These are phyloP conservation scores for Chytridium lagenaria DNA, from an alignment of 371 early-diverging fungal genomes.

Conservation along the genomic window DNA sequence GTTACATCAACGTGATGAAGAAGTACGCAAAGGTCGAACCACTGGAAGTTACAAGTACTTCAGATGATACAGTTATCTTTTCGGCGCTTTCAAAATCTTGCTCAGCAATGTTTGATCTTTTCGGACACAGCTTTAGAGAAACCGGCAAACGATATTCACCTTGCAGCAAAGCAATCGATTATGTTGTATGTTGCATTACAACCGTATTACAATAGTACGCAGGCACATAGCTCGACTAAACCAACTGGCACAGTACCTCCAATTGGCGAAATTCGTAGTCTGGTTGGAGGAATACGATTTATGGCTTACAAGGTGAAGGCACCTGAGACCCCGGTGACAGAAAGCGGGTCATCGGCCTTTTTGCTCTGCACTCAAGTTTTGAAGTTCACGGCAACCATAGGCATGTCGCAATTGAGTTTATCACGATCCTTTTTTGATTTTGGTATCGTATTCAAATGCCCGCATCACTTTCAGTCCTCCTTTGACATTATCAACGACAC, in stretches of 20 bases:
- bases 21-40: constrained; percentile 80
- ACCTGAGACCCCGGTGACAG: not conserved
- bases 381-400: constrained; percentile 81
- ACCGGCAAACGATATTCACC: constrained; percentile 37
- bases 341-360: constrained; percentile 18
- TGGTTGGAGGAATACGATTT: constrained; percentile 8
- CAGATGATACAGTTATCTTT: constrained; percentile 69
- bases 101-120: constrained; percentile 83
- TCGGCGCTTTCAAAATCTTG: constrained; percentile 79
- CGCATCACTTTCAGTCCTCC: constrained; percentile 18
- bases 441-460: constrained; percentile 32
- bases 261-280: constrained; percentile 74
- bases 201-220: constrained; percentile 51
- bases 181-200: constrained; percentile 83
- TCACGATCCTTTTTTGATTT: constrained; percentile 57
- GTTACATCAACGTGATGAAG: constrained; percentile 78
- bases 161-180: constrained; percentile 44
- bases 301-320: not conserved
- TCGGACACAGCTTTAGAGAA: constrained; percentile 68
- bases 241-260: constrained; percentile 33
- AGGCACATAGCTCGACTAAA: constrained; percentile 26
- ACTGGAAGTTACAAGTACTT: constrained; percentile 72
- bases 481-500: constrained; percentile 49
- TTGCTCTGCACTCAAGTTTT: constrained; percentile 69
- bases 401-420: constrained; percentile 75